Conservation (phyloP, 805 yeast genomes). For the Debaryomyces castellii region DNA sequence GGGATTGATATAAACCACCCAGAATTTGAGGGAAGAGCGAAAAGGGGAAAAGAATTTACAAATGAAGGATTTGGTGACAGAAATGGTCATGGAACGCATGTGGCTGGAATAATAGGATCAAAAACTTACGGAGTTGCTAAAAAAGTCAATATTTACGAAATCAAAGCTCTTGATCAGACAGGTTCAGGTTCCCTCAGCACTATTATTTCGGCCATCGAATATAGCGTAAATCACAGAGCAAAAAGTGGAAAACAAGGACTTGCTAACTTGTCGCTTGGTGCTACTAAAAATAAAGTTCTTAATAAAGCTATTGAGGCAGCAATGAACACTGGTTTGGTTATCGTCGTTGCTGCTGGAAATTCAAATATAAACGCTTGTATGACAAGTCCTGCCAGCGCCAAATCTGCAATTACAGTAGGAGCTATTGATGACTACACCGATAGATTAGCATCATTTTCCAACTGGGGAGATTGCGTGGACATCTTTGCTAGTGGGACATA, state of each 20-base stretch:
- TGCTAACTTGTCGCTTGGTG: conserved; percentile 81
- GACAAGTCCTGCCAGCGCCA: conserved; percentile 84
- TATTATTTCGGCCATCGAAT: conserved; percentile 66
- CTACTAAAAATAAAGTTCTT: conserved; percentile 61
- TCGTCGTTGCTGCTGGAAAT: conserved; percentile 89
- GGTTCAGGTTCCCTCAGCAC: conserved; percentile 75
- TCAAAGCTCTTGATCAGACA: conserved; percentile 65
- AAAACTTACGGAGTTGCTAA: conserved; percentile 55
- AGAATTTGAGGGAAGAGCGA: conserved; percentile 64
- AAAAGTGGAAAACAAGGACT: conserved; percentile 46
- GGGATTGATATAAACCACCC: conserved; percentile 66
- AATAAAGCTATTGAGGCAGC: conserved; percentile 81
- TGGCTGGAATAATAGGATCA: conserved; percentile 11
- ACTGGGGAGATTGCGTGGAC: conserved; percentile 92
- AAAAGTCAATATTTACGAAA: conserved; percentile 58
- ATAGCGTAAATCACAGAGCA: conserved; percentile 58
- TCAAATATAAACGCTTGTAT: conserved; percentile 73
- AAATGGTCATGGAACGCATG: conserved; percentile 45
- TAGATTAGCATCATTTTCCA: conserved; percentile 73
- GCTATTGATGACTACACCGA: conserved; percentile 80
- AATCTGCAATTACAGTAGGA: conserved; percentile 75
- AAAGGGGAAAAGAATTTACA: conserved; percentile 60
- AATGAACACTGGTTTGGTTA: conserved; percentile 62
- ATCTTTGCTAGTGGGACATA: conserved; percentile 79
- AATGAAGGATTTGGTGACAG: conserved; percentile 52